phyloP scores from a whole-genome alignment of 1,139 yeast genomes.

The Fermentozyma sake region DNA sequence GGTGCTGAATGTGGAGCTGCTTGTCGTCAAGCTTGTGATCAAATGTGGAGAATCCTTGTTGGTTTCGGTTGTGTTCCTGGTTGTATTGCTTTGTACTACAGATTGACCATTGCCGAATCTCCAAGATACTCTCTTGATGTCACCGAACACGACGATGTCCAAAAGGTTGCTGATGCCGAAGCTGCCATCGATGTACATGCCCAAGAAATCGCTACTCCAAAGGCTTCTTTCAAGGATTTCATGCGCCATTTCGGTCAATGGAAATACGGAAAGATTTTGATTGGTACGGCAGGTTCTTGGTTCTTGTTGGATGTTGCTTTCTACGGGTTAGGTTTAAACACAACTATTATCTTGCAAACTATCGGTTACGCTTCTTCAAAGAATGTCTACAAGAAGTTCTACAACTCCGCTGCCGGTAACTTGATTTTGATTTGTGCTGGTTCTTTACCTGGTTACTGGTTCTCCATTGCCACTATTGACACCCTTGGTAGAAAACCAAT shows the following conservation, averaged over 20 bases:
- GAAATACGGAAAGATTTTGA: constrained; percentile 77
- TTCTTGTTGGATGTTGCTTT: constrained; percentile 92
- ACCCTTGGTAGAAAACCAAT: constrained; percentile 77
- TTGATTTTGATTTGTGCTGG: constrained; percentile 88
- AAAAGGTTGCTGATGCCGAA: constrained; percentile 56
- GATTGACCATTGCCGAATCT: constrained; percentile 91
- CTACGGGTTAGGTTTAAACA: constrained; percentile 82
- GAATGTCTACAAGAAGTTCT: constrained; percentile 60
- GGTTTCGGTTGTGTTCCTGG: constrained; percentile 94
- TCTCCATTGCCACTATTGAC: constrained; percentile 71
- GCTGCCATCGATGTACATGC: constrained; percentile 48
- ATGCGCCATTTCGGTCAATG: constrained; percentile 74
- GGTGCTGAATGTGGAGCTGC: constrained; percentile 56
- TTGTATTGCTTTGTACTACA: constrained; percentile 72
- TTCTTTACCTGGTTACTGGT: constrained; percentile 90
- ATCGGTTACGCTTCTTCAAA: constrained; percentile 61
- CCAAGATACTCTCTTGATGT: constrained; percentile 86
- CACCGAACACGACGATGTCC: constrained; percentile 49
- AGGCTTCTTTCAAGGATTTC: constrained; percentile 60
- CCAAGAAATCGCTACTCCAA: constrained; percentile 47
- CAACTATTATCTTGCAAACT: constrained; percentile 76
- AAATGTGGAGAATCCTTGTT: constrained; percentile 87
- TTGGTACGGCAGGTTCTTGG: constrained; percentile 98
- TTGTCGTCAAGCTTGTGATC: constrained; percentile 77
- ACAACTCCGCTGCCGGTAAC: constrained; percentile 83